Evolutionary conservation across 306 rosid species (phyloP).

Genomic region (Malus sylvestris): DNA sequence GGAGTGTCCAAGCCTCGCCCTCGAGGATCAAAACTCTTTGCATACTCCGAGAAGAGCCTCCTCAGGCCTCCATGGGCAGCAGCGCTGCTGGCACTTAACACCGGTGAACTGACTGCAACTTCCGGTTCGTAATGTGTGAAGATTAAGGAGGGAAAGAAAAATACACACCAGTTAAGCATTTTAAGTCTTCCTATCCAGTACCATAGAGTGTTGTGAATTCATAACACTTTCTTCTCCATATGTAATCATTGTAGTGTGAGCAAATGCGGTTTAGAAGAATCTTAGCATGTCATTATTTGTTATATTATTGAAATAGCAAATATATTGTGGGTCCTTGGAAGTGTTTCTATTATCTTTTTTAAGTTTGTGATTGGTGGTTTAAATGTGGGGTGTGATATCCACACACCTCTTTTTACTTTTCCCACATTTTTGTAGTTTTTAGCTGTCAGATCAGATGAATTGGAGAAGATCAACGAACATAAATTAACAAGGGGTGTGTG

Average conservation of each 20-base stretch:
- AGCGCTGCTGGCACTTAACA: constrained; percentile 11
- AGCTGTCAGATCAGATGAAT: no score
- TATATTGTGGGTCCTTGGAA: not conserved
- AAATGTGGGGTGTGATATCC: no score
- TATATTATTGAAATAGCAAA: not conserved
- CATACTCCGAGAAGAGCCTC: constrained; percentile 11
- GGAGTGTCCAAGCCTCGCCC: constrained; percentile 14
- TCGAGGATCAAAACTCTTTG: constrained; percentile 1
- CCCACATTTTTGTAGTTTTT: no score
- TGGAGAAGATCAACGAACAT: no score
- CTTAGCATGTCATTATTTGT: not conserved
- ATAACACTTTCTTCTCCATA: not conserved
- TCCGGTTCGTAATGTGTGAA: not conserved
- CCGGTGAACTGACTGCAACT: constrained; percentile 6
- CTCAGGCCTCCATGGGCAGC: constrained; percentile 10
- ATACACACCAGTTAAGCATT: not conserved
- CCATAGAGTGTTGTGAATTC: not conserved
- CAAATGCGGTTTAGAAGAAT: not conserved
- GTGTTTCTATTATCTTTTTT: not conserved
- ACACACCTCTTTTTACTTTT: no score
- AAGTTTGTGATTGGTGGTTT: not conserved
- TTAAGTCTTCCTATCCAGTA: not conserved
- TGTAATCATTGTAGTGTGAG: not conserved
- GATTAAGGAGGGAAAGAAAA: constrained; percentile 8
- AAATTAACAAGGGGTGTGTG: no score